Evolutionary conservation across 257 asterid species (phyloP), one percentile per base, ranked within the genome.

Genomic region (Nicotiana tomentosiformis): DNA sequence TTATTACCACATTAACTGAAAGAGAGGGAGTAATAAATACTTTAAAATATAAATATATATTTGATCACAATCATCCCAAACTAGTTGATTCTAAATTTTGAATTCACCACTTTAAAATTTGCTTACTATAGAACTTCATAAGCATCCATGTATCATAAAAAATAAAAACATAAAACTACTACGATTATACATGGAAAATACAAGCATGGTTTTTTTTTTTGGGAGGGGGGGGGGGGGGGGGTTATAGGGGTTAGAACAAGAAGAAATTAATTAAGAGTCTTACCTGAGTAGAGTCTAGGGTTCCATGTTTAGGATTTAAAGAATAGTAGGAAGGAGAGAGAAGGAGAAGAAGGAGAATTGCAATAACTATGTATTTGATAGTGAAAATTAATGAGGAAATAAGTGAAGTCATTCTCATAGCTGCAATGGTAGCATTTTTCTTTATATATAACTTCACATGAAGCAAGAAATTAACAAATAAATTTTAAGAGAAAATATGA

Each of bases 291-390:
- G 80, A 37, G 68, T 85, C 35, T 76, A 65, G 84, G 5, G 88
- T 56, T 8, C 91, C 88, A 5, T 83, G 88, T 15, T 51, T 84
- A 18, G 77, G 85, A 68, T 57, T 67, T 62, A 83, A 87, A 85
- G 88, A 90, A 74, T 82, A 77, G 9, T 88, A 51, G 56, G 86
- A 87, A 33, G 57, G 62, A 26, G 39, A 74, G 62, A 74, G 55
- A 51, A 77, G 66, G 1, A 80, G 58, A 8, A 74, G 55, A 51
- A 77, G 66, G 29, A 77, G 65, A 58, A 23, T 53, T 53, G 67
- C 16, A 37, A 62, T 81, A 51, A 66, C 26, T 46, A 81, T 68
- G 37, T 68, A 49, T 43, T 64, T 64, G 53, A 66, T 29, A 5
- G 76, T 18, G 83, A 81, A 29, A 26, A 65, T 32, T 43, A 49